Base-by-base conservation (phyloP, 2,329 filamentous ascomycete genomes). In the Fonsecaea pedrosoi region DNA sequence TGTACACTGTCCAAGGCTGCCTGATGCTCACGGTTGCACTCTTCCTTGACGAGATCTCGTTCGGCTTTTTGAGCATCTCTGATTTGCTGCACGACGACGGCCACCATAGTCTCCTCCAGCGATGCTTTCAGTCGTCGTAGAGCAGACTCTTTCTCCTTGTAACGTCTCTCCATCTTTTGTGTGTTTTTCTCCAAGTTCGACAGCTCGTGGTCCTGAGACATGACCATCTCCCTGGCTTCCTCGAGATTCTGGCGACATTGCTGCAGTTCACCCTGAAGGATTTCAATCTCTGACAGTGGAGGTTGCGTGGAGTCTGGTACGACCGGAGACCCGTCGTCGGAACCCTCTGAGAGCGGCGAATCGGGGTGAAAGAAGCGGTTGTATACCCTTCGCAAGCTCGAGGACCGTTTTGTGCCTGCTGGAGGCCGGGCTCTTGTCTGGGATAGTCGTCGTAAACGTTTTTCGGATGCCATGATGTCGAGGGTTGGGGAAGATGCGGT, bases 131-230 rank as follows among this genome's bases (percentile, higher is more conserved):
- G 58, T 53, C 67, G 62, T 21, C 54, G 62, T 25, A 71, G 32
- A 13, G 60, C 54, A 25, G 59, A 67, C 50, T 72, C 67, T 56
- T 72, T 72, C n/a, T 62, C 60, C 56, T 63, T 69, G 48, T 60
- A 70, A 48, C 68, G 65, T 42, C 48, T 67, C 66, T 70, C 72
- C 65, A 77, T 75, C 74, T 76, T 71, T 73, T 67, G 72, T 67
- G 74, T 73, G 70, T 67, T 67, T 69, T 72, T 38, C 58, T 73
- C 60, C 21, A 67, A 59, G 12, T 21, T 37, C 4, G 66, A 48
- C 54, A 71, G n/a, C 45, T 71, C 70, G 48, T 65, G 55, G 58
- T 71, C 70, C 53, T 71, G 70, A 12, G 64, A 59, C 8, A 67
- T 45, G 42, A 67, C 54, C 62, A 69, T 57, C 34, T 67, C 66